A percentile compares a stretch with the other conserved stretches of the same genome.
Conservation (phyloP, 768 basidiomycete genomes). For the Amanita pallidorosea region DNA sequence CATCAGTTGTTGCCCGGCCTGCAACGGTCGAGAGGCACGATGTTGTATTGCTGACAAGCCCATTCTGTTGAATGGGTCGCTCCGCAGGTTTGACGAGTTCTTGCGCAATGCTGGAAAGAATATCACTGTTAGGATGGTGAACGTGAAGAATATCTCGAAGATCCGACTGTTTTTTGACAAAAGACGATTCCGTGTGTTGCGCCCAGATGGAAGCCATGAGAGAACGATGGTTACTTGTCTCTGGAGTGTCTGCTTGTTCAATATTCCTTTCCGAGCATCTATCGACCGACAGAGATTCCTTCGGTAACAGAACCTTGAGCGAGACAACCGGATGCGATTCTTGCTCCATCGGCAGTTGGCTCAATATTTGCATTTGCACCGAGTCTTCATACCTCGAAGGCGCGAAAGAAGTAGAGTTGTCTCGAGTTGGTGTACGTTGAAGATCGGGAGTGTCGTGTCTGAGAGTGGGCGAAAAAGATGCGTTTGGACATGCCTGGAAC, state of each 20-base stretch:
- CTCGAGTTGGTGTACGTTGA: neutral
- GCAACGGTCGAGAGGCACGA: neutral
- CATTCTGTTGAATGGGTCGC: neutral
- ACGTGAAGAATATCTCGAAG: neutral
- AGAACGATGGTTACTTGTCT: neutral
- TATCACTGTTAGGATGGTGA: neutral
- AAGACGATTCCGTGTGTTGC: neutral
- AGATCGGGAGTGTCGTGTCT: neutral
- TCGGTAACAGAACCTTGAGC: neutral
- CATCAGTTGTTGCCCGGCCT: neutral
- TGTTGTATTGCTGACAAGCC: neutral
- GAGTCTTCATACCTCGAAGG: neutral
- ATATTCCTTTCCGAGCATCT: neutral
- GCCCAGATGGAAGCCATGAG: slow-evolving; percentile 2
- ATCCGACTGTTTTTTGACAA: neutral
- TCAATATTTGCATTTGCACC: neutral
- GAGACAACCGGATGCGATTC: neutral
- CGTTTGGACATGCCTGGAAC: neutral
- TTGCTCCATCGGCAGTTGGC: slow-evolving; percentile 1
- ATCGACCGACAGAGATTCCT: neutral
- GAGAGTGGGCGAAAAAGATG: neutral
- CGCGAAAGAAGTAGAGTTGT: neutral
- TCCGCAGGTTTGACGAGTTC: neutral
- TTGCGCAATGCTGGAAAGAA: neutral
- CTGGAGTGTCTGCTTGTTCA: neutral